Evolutionary conservation across 2,329 filamentous ascomycete species (phyloP), one percentile per base, ranked within the genome.

Genomic region (Xylaria sp.): DNA sequence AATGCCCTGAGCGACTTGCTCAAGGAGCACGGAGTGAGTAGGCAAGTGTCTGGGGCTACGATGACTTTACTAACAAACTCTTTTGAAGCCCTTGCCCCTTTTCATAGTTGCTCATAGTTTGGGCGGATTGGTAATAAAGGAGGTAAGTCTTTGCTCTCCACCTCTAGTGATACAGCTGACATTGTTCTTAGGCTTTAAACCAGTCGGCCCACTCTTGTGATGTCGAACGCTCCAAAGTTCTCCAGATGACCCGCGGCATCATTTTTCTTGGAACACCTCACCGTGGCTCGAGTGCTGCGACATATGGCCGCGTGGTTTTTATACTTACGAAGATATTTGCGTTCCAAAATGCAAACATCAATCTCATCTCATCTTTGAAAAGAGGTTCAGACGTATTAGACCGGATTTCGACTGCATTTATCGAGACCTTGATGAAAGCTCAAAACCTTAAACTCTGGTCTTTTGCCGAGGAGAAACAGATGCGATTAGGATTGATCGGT

Each of bases 41-140:
- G 21, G 12, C 2, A 3, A 2, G 2, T 5, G 4, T 48, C 0
- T 12, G 9, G 3, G 13, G 44, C n/a, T 12, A 2, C 5, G n/a
- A 25, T 13, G 21, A 48, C 44, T 48, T 3, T 3, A 16, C n/a
- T 48, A 13, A 48, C 44, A 25, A 6, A 13, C 21, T 48, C 21
- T 48, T 25, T 12, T 10, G 8, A 23, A 48, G 44, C 21, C 44
- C 13, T 29, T 58, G n/a, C 37, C 55, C 25, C 16, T 58, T n/a
- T n/a, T 44, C 8, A 58, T 58, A 42, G 37, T 44, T 44, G 55
- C 44, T 44, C 55, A 44, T 44, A 58, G 55, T 5, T 58, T 58
- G 23, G 55, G 55, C 13, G 37, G 55, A 29, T 58, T 58, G 29
- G 55, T 58, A n/a, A 37, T 29, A 32, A 58, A 58, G 55, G 55